Percentiles rank a stretch among this genome's conserved stretches.
Conservation (phyloP, 345 rosid species). For the Heritiera littoralis region DNA sequence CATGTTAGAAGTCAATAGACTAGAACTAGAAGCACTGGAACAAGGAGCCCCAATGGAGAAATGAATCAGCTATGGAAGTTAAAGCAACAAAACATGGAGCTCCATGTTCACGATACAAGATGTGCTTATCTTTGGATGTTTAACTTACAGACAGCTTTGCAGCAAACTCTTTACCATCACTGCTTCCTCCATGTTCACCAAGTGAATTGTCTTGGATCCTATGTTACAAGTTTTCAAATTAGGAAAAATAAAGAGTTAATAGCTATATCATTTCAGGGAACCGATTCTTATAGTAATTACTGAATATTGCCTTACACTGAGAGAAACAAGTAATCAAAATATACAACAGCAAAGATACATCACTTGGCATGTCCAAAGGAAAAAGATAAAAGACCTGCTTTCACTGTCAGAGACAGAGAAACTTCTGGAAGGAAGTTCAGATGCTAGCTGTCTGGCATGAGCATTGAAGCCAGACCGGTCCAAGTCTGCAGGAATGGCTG, state of each 20-base stretch:
- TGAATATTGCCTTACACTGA: constrained; percentile 10
- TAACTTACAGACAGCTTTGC: constrained; percentile 46
- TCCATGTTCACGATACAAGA: background rate
- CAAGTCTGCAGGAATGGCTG: constrained; percentile 38
- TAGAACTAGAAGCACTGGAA: background rate
- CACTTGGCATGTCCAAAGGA: constrained; percentile 14
- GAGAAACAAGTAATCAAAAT: background rate
- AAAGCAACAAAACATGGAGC: background rate
- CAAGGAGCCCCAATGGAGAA: background rate
- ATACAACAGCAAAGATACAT: constrained; percentile 11
- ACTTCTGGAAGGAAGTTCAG: constrained; percentile 45
- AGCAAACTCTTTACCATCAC: constrained; percentile 28
- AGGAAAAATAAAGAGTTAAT: background rate
- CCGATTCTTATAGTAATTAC: background rate
- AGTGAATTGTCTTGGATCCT: constrained; percentile 46
- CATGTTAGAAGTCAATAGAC: constrained; percentile 21
- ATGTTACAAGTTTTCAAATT: constrained; percentile 15
- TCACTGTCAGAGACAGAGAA: constrained; percentile 37
- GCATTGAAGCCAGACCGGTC: constrained; percentile 37
- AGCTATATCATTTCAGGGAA: background rate
- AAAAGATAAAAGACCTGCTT: constrained; percentile 52
- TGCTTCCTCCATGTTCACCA: constrained; percentile 36
- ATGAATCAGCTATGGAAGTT: constrained; percentile 5
- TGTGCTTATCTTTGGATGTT: background rate
- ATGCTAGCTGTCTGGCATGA: constrained; percentile 39